Evolutionary conservation across 371 early-diverging fungal species (phyloP).

Genomic region (Funneliformis caledonium): DNA sequence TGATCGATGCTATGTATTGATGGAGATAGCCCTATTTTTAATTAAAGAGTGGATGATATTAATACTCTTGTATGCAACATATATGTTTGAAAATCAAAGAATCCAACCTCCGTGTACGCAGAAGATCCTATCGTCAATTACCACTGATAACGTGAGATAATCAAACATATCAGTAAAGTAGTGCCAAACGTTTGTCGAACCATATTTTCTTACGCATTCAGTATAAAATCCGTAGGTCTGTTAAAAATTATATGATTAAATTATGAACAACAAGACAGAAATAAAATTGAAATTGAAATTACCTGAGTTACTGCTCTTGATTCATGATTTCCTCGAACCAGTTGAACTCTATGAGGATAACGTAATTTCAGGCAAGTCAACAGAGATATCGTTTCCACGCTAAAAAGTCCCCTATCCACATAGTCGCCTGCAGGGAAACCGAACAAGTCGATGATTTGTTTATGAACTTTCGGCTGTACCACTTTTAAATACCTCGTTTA

Average conservation of each 20-base stretch:
- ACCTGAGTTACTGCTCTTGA: constrained; percentile 89
- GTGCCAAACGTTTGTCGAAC: constrained; percentile 86
- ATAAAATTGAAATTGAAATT: constrained; percentile 1
- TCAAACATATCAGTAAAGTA: constrained; percentile 96
- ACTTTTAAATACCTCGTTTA: constrained; percentile 4
- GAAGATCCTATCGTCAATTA: constrained; percentile 92
- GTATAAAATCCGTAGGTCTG: constrained; percentile 97
- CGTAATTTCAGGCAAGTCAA: constrained; percentile 89
- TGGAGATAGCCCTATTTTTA: constrained; percentile 80
- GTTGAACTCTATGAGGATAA: constrained; percentile 90
- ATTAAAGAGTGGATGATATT: background rate
- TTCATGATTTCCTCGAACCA: constrained; percentile 98
- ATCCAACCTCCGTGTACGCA: constrained; percentile 95
- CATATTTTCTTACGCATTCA: constrained; percentile 95
- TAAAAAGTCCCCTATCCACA: constrained; percentile 96
- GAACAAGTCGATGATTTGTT: constrained; percentile 30
- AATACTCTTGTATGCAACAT: background rate
- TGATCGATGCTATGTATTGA: constrained; percentile 92
- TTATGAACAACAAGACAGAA: background rate
- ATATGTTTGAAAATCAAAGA: constrained; percentile 34
- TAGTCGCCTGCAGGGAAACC: constrained; percentile 80
- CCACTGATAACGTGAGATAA: constrained; percentile 87
- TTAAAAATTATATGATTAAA: constrained; percentile 21
- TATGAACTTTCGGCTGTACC: constrained; percentile 25
- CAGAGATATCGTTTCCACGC: constrained; percentile 93